Conservation (phyloP, 176 grass and related monocot genomes). For the Oropetium thomaeum region DNA sequence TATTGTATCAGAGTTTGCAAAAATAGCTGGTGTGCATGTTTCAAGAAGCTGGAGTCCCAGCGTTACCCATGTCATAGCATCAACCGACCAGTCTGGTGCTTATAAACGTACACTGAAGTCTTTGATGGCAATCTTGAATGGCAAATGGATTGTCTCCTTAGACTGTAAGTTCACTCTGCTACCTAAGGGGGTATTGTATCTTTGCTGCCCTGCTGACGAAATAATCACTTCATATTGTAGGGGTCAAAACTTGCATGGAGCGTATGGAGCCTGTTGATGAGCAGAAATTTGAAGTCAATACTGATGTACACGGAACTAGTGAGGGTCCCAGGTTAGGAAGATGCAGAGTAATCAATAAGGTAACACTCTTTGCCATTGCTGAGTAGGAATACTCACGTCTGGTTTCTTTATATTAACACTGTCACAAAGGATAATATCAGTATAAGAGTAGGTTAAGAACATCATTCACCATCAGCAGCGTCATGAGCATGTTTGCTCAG, state of each 20-base stretch:
- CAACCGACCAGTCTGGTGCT: constrained; percentile 64
- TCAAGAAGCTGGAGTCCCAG: constrained; percentile 63
- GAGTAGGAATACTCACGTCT: neutral
- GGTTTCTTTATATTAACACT: neutral
- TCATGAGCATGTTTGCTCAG: neutral
- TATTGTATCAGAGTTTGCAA: constrained; percentile 57
- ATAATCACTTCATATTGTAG: constrained; percentile 24
- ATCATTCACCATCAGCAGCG: neutral
- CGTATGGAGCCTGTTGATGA: constrained; percentile 52
- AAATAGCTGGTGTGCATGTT: constrained; percentile 52
- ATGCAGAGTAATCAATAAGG: constrained; percentile 50
- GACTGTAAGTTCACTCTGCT: constrained; percentile 57
- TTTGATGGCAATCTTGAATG: constrained; percentile 82
- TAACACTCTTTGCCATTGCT: constrained; percentile 24
- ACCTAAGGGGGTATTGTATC: neutral
- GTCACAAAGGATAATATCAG: neutral
- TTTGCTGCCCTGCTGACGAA: neutral
- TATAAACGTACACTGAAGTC: constrained; percentile 88
- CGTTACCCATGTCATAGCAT: constrained; percentile 85
- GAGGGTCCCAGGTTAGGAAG: constrained; percentile 69
- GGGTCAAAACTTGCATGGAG: constrained; percentile 81
- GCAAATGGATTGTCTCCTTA: constrained; percentile 82
- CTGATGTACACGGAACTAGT: constrained; percentile 67
- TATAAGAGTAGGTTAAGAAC: neutral
- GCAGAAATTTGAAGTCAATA: constrained; percentile 55